These are phyloP conservation scores for Talaromyces adpressus DNA, from an alignment of 495 filamentous ascomycete genomes.

Conservation along the genomic window DNA sequence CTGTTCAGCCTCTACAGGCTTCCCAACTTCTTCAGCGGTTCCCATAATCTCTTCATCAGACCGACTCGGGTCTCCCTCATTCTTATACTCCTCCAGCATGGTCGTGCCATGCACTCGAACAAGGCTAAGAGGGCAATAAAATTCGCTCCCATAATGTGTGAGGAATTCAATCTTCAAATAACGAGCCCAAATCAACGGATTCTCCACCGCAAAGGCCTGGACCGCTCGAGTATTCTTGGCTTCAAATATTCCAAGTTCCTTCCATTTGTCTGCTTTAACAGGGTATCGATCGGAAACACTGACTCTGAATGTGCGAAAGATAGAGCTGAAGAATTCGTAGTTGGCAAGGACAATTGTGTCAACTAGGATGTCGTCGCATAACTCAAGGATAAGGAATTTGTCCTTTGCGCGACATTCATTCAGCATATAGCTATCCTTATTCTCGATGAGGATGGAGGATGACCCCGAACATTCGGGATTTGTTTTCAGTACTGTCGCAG, in stretches of 20 bases:
- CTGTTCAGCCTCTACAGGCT: constrained; percentile 29
- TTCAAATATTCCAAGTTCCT: constrained; percentile 78
- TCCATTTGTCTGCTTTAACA: constrained; percentile 88
- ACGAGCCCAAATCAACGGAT: constrained; percentile 90
- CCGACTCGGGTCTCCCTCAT: constrained; percentile 58
- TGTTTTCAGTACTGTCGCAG: constrained; percentile 87
- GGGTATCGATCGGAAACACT: constrained; percentile 92
- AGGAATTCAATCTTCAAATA: constrained; percentile 89
- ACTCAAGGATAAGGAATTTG: constrained; percentile 89
- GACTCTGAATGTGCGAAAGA: constrained; percentile 83
- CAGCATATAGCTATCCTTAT: constrained; percentile 98
- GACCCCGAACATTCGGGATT: constrained; percentile 76
- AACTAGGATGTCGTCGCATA: constrained; percentile 86
- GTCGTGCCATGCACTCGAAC: constrained; percentile 90
- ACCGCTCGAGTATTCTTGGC: constrained; percentile 88
- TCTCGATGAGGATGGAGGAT: constrained; percentile 83
- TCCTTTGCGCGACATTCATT: constrained; percentile 81
- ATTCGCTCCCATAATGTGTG: constrained; percentile 91
- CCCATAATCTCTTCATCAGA: constrained; percentile 49
- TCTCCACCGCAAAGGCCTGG: constrained; percentile 86
- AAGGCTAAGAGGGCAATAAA: constrained; percentile 87
- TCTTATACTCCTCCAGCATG: constrained; percentile 90
- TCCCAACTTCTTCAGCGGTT: constrained; percentile 25
- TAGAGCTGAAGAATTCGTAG: constrained; percentile 97
- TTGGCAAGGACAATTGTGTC: constrained; percentile 95